These are phyloP conservation scores for Malassezia caprae DNA, from an alignment of 1,284 basidiomycete species.

Conservation along the genomic window DNA sequence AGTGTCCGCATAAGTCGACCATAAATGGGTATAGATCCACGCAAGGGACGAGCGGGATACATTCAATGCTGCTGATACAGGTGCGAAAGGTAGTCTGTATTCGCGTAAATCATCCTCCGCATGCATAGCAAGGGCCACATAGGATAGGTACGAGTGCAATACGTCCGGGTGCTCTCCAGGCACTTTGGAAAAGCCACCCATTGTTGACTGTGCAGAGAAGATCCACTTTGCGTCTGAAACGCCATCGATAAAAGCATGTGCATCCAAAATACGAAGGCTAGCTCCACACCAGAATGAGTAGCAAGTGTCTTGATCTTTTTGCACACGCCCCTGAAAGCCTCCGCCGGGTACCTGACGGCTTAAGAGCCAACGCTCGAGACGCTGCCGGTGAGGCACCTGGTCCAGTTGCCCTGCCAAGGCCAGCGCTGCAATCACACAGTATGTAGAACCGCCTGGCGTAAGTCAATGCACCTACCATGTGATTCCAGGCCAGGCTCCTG, in stretches of 20 bases:
- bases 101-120: conserved; percentile 2
- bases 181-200: conserved; percentile 41
- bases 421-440: conserved; percentile 73
- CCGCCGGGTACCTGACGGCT: conserved; percentile 13
- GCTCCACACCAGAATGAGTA: conserved; percentile 48
- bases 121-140: conserved; percentile 35
- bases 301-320: conserved; percentile 29
- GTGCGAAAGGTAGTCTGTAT: background rate
- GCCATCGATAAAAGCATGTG: conserved; percentile 25
- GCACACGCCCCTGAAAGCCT: conserved; percentile 15
- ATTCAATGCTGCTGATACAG: conserved; percentile 10
- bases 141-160: conserved; percentile 40
- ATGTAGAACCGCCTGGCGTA: conserved; percentile 71
- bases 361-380: conserved; percentile 17
- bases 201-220: conserved; percentile 26
- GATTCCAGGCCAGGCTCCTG: conserved; percentile 72
- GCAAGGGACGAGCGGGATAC: background rate
- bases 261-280: conserved; percentile 15
- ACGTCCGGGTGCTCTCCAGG: conserved; percentile 34
- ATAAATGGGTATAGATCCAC: conserved; percentile 14
- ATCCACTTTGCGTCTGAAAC: conserved; percentile 26
- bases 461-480: conserved; percentile 49
- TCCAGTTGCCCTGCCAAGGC: conserved; percentile 50
- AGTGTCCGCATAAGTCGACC: background rate
- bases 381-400: background rate